Base-by-base conservation (phyloP, 1,284 basidiomycete species). In the Sanghuangporus sanghuang region DNA sequence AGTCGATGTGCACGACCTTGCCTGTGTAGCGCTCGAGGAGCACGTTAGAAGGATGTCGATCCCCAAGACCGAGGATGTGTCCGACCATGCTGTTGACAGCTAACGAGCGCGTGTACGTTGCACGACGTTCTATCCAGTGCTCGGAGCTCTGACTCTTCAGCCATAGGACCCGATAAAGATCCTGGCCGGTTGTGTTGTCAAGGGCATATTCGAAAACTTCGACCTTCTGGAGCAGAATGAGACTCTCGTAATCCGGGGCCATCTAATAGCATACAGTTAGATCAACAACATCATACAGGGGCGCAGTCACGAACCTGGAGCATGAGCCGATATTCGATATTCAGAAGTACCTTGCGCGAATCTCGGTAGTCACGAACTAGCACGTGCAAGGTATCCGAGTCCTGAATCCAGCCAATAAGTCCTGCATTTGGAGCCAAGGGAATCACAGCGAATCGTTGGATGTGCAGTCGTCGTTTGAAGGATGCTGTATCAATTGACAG, bases 171-270 rank as follows among this genome's bases (percentile, higher is more conserved):
- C 96, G 84, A 76, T 99, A 99, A n/a, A 99, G 81, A 75, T 99
- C 97, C 77, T 99, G 97, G 0, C 97, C 97, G 0, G 95, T 98
- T 0, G 97, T 99, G 72, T 99, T 99, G 77, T 99, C 96, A 49
- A 99, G 81, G 3, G 97, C 96, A 72, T 99, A 99, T 75, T 99
- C 95, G 77, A 99, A 99, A 18, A 99, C 97, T 74, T 99, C 97
- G 49, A 99, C 94, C 79, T 99, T 99, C 76, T 99, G 96, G 65
- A 99, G 84, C 2, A 98, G 80, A 38, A 93, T 95, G 49, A 99
- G 80, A 70, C 90, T 92, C 76, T 99, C 97, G 74, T 99, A 99
- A 75, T 99, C 97, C 8, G 97, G 96, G 11, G 97, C 96, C 96
- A 99, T 99, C 92, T 98, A 71, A 6, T 35, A 16, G 48, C 38